Percentiles rank a stretch among this genome's conserved stretches.
Evolutionary conservation across 2,329 filamentous ascomycete species (phyloP).

Genomic region (Colletotrichum eleusines): DNA sequence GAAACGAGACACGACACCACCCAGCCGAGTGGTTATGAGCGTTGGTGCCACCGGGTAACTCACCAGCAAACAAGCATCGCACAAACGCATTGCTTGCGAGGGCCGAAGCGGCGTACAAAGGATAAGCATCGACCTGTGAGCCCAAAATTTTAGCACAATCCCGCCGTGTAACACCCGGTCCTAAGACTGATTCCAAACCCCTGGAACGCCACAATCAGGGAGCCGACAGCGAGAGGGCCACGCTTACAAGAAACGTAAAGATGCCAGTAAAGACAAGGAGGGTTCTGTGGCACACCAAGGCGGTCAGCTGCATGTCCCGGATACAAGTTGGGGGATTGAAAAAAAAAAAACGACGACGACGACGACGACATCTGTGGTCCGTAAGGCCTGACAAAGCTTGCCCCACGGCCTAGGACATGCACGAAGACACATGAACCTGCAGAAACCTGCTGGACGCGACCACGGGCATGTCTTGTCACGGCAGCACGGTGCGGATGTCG

Average conservation of each 20-base stretch:
- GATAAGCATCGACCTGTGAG: constrained; percentile 78
- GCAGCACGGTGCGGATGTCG: constrained; percentile 23
- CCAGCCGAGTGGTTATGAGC: constrained; percentile 44
- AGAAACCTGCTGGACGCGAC: constrained; percentile 22
- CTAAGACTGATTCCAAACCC: constrained; percentile 39
- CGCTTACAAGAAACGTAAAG: constrained; percentile 85
- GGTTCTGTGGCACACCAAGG: constrained; percentile 62
- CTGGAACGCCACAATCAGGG: constrained; percentile 35
- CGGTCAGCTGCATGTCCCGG: constrained; percentile 49
- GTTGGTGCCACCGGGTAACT: constrained; percentile 47
- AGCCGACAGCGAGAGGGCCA: constrained; percentile 10
- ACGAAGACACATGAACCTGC: constrained; percentile 34
- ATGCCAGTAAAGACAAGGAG: constrained; percentile 85
- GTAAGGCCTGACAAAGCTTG: constrained; percentile 49
- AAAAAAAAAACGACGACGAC: constrained; percentile 48
- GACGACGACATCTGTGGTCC: too few species aligned
- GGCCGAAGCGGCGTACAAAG: constrained; percentile 79
- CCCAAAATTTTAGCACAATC: constrained; percentile 29
- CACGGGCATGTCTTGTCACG: constrained; percentile 33
- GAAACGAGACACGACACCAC: constrained; percentile 28
- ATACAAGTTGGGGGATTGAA: constrained; percentile 45
- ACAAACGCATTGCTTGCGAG: constrained; percentile 88
- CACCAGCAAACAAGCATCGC: constrained; percentile 79
- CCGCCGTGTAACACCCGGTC: constrained; percentile 27
- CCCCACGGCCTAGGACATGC: constrained; percentile 43